These are phyloP conservation scores for Wickerhamiella australiensis DNA, from an alignment of 805 yeast species.

Conservation along the genomic window DNA sequence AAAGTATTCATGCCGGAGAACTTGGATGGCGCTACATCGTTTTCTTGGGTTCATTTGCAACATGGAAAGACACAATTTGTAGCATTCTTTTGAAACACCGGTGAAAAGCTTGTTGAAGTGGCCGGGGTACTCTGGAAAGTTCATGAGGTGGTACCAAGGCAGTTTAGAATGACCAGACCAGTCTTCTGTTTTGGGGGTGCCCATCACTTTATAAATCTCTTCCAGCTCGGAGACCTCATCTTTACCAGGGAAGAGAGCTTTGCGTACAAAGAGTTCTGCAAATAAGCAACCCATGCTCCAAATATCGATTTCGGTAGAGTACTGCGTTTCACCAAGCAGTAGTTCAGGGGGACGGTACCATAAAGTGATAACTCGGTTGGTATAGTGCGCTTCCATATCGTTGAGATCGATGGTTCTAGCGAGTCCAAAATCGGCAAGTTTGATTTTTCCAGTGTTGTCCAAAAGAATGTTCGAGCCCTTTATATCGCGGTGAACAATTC, in stretches of 20 bases:
- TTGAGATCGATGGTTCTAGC: slow-evolving; percentile 39
- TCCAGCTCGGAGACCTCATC: slow-evolving; percentile 79
- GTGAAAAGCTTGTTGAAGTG: slow-evolving; percentile 35
- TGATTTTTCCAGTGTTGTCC: slow-evolving; percentile 59
- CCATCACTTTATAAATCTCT: slow-evolving; percentile 71
- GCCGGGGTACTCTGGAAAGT: slow-evolving; percentile 38
- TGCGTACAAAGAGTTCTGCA: slow-evolving; percentile 62
- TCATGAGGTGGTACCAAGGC: slow-evolving; percentile 86
- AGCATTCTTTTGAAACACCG: slow-evolving; percentile 35
- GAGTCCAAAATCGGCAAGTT: slow-evolving; percentile 91
- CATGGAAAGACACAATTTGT: slow-evolving; percentile 52
- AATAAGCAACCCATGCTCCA: slow-evolving; percentile 96
- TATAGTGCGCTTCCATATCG: slow-evolving; percentile 55
- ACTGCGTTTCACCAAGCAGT: slow-evolving; percentile 77
- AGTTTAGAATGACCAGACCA: slow-evolving; percentile 73
- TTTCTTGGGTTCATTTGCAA: slow-evolving; percentile 55
- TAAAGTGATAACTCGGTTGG: slow-evolving; percentile 87
- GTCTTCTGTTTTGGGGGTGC: slow-evolving; percentile 57
- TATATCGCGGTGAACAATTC: slow-evolving; percentile 73
- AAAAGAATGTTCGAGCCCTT: slow-evolving; percentile 87
- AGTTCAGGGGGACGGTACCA: slow-evolving; percentile 98
- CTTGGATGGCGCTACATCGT: slow-evolving; percentile 57
- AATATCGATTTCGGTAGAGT: slow-evolving; percentile 82
- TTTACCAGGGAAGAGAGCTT: slow-evolving; percentile 73
- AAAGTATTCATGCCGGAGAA: slow-evolving; percentile 63